phyloP scores from a whole-genome alignment of 177 flowering plant species.

The Telopea speciosissima region DNA sequence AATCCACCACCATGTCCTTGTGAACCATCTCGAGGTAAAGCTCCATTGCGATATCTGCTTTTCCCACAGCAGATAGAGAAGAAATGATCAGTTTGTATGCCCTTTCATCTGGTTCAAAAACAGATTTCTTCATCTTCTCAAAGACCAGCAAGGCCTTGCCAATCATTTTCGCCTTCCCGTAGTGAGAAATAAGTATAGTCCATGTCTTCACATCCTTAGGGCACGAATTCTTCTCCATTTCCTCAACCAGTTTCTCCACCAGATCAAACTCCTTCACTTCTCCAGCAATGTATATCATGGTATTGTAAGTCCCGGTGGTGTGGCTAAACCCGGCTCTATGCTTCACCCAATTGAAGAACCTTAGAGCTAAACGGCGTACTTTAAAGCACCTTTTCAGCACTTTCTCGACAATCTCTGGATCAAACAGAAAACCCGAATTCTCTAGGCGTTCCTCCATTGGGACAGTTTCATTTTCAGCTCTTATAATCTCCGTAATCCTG shows the following conservation, averaged over 20 bases:
- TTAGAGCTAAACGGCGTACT: conserved; percentile 55
- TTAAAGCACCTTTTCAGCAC: conserved; percentile 81
- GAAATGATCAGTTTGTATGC: conserved; percentile 41
- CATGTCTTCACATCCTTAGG: conserved; percentile 61
- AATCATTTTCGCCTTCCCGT: conserved; percentile 52
- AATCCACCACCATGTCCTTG: conserved; percentile 37
- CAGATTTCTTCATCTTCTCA: conserved; percentile 56
- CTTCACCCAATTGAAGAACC: conserved; percentile 74
- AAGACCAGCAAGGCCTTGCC: conserved; percentile 56
- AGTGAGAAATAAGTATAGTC: conserved; percentile 57
- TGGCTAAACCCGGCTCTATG: conserved; percentile 39
- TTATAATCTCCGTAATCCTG: conserved; percentile 47
- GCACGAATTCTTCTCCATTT: conserved; percentile 53
- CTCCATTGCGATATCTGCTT: conserved; percentile 67
- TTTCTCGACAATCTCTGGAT: conserved; percentile 57
- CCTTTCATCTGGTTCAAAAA: conserved; percentile 54
- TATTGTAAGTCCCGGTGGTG: conserved; percentile 52
- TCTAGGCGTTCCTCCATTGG: conserved; percentile 60
- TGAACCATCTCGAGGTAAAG: conserved; percentile 66
- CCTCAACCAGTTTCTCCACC: conserved; percentile 45
- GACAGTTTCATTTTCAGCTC: conserved; percentile 27
- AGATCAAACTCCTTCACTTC: conserved; percentile 55
- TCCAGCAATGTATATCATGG: conserved; percentile 66
- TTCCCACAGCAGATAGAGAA: conserved; percentile 41
- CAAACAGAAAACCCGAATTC: conserved; percentile 27